Base-by-base conservation (phyloP, 805 yeast species). In the Candida ponderosae region DNA sequence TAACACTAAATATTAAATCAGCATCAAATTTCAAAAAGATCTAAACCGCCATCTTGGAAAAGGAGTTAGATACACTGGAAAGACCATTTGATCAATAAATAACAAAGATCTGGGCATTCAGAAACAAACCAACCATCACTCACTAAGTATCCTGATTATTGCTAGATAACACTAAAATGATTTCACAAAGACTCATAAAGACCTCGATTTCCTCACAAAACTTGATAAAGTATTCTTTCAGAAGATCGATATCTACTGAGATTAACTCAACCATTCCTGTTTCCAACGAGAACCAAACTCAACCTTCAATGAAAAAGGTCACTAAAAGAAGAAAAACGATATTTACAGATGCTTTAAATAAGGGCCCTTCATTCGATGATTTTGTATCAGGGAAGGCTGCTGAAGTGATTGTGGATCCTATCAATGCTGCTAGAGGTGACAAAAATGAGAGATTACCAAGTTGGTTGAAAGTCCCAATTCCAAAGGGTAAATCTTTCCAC, bases 391-490 rank as follows among this genome's bases (percentile, higher is more conserved):
- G 96, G 4, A 76, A 78, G 40, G 97, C 96, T 1, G 74, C 83
- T 3, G 72, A 75, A 31, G 51, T 62, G 37, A 48, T 68, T 2
- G 50, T 76, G 9, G 97, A 89, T 63, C 96, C 96, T 3, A 69
- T 89, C 27, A 87, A 79, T 45, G 68, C 70, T 19, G 87, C 88
- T 0, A 68, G 88, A 52, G 71, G 68, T 35, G 85, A 79, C 43
- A 78, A 81, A 5, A 68, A 75, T 29, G 77, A 77, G 29, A 72
- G 95, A 49, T 65, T 93, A 39, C 99, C 99, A 3, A 66, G 76
- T 33, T 93, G 99, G 99, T 69, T 93, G 37, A 88, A 86, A 57
- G 95, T 89, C 3, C 95, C 95, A 3, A 90, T 93, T 44, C 98
- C 98, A n/a, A 86, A 85, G 63, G 99, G 99, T 32, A 72, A 79